These are phyloP conservation scores for Paecilomyces variotii DNA, from an alignment of 2,329 filamentous ascomycete genomes.

Conservation along the genomic window DNA sequence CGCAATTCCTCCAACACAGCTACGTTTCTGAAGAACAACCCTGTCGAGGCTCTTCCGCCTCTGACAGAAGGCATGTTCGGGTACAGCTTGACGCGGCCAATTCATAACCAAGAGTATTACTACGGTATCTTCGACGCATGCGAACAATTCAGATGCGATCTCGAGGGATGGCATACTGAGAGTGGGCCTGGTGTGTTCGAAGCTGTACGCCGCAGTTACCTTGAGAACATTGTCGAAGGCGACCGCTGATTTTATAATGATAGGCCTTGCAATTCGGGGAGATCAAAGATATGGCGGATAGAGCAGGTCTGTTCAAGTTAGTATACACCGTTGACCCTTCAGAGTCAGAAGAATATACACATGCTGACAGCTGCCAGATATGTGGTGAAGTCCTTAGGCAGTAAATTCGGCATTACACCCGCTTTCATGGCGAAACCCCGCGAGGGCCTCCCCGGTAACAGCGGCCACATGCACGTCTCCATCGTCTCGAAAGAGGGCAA, in stretches of 20 bases:
- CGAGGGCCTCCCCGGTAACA: slow-evolving; percentile 85
- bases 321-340: slow-evolving; percentile 12
- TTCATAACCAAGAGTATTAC: slow-evolving; percentile 88
- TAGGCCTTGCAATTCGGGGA: slow-evolving; percentile 80
- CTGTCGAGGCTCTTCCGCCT: slow-evolving; percentile 63
- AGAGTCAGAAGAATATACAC: neutral
- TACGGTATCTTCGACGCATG: slow-evolving; percentile 81
- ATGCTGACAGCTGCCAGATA: slow-evolving; percentile 44
- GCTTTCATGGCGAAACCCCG: slow-evolving; percentile 99
- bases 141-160: slow-evolving; percentile 65
- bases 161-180: slow-evolving; percentile 95
- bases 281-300: slow-evolving; percentile 82
- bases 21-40: slow-evolving; percentile 64
- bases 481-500: slow-evolving; percentile 70
- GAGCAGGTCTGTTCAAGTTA: slow-evolving; percentile 82
- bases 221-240: neutral
- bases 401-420: slow-evolving; percentile 82
- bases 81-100: slow-evolving; percentile 77
- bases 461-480: slow-evolving; percentile 91
- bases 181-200: slow-evolving; percentile 92
- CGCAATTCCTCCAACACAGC: slow-evolving; percentile 62
- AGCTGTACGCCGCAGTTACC: slow-evolving; percentile 49
- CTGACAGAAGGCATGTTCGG: slow-evolving; percentile 94
- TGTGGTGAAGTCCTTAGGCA: slow-evolving; percentile 79
- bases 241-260: slow-evolving; percentile 11